phyloP scores from a whole-genome alignment of 31 red algal genomes.

The Bonnemaisonia californica region DNA sequence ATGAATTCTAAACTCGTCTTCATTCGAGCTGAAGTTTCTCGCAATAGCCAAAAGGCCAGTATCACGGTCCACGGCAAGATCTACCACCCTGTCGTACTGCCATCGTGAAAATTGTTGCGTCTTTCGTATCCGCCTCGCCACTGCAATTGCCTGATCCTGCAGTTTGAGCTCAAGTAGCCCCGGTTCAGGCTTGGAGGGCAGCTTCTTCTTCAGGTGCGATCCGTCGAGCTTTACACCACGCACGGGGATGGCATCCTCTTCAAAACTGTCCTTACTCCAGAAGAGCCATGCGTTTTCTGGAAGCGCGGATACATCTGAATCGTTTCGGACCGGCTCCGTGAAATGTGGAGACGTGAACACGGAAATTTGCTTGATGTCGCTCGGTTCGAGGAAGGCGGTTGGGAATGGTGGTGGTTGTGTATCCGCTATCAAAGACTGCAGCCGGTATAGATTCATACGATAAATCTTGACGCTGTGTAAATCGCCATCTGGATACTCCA shows the following conservation, averaged over 20 bases:
- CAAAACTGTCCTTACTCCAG: conserved; percentile 86
- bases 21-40: conserved; percentile 79
- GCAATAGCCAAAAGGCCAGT: conserved; percentile 74
- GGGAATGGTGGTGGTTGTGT: conserved; percentile 94
- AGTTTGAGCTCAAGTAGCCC: conserved; percentile 23
- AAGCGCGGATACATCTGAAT: conserved; percentile 83
- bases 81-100: conserved; percentile 89
- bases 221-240: conserved; percentile 92
- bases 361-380: conserved; percentile 92
- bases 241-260: conserved; percentile 86
- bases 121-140: conserved; percentile 52
- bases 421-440: conserved; percentile 78
- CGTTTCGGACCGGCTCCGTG: conserved; percentile 79
- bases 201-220: conserved; percentile 59
- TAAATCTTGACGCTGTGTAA: conserved; percentile 89
- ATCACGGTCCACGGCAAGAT: conserved; percentile 88
- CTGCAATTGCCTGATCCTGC: conserved; percentile 69
- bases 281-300: conserved; percentile 95
- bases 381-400: conserved; percentile 77
- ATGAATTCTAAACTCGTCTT: conserved; percentile 76
- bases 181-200: conserved; percentile 17
- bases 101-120: conserved; percentile 61
- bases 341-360: conserved; percentile 93
- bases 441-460: conserved; percentile 66
- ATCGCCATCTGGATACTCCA: conserved; percentile 98